A percentile compares a stretch with the other conserved stretches of the same genome.
phyloP scores from a whole-genome alignment of 805 yeast species.

The Barnettozyma pratensis region DNA sequence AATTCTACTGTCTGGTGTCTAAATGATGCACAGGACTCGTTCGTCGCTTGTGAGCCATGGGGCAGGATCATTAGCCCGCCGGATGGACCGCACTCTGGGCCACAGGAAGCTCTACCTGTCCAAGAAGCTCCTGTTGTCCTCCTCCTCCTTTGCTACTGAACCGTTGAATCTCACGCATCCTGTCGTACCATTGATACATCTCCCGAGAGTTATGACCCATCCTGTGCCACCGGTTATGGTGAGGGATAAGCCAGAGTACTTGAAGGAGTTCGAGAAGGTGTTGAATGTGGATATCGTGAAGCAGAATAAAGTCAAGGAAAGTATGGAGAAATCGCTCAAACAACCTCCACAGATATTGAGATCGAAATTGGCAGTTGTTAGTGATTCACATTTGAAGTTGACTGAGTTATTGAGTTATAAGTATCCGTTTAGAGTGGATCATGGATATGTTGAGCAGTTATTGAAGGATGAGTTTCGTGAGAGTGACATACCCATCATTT shows the following conservation, averaged over 20 bases:
- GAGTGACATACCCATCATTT: background rate
- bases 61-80: background rate
- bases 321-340: background rate
- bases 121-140: background rate
- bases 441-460: slow-evolving; percentile 6
- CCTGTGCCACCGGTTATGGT: background rate
- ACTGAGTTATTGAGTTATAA: slow-evolving; percentile 8
- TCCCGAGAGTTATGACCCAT: background rate
- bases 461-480: slow-evolving; percentile 9
- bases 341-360: background rate
- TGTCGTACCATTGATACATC: slow-evolving; percentile 2
- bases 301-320: background rate
- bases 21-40: background rate
- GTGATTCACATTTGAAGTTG: slow-evolving; percentile 19
- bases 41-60: background rate
- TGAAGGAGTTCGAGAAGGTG: background rate
- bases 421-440: slow-evolving; percentile 9
- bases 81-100: background rate
- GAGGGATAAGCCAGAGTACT: background rate
- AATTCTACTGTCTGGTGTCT: background rate
- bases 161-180: slow-evolving; percentile 8
- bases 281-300: background rate
- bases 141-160: background rate
- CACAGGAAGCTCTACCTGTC: slow-evolving; percentile 2
- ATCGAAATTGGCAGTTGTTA: background rate